phyloP scores from a whole-genome alignment of 495 filamentous ascomycete species.

The Annulohypoxylon moriforme region DNA sequence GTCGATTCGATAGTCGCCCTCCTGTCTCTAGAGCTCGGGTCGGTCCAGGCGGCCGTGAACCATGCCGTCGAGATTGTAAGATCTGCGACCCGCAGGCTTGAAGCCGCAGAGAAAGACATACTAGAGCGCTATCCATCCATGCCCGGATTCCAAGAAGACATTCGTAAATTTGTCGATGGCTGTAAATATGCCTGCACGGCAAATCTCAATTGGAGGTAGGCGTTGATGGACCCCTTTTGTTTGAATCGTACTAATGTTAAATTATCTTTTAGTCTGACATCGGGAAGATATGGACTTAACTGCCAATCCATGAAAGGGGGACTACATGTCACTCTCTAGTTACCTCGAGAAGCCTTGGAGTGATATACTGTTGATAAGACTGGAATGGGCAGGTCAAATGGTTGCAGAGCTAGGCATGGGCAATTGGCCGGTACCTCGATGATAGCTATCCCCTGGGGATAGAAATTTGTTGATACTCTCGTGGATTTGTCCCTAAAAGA shows the following conservation, averaged over 20 bases:
- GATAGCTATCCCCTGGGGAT: not conserved
- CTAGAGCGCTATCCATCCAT: conserved; percentile 23
- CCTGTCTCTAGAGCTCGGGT: conserved; percentile 29
- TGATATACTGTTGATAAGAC: not conserved
- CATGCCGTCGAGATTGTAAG: conserved; percentile 26
- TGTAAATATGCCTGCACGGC: conserved; percentile 43
- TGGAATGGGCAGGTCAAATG: not conserved
- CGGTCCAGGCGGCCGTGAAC: conserved; percentile 28
- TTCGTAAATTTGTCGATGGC: conserved; percentile 35
- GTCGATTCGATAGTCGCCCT: conserved; percentile 28
- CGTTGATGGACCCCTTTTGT: not conserved
- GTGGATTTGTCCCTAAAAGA: too few species aligned
- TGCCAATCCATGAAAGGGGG: conserved; percentile 23
- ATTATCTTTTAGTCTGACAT: not conserved
- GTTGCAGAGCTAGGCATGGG: not conserved
- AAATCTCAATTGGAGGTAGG: conserved; percentile 46
- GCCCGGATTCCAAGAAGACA: conserved; percentile 17
- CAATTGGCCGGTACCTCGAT: not conserved
- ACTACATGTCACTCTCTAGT: conserved; percentile 21
- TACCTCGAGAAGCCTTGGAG: not conserved
- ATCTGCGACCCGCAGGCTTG: conserved; percentile 29
- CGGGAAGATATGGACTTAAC: conserved; percentile 26
- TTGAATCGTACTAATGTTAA: not conserved
- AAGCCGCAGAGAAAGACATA: conserved; percentile 24
- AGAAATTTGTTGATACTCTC: not conserved